phyloP scores from a whole-genome alignment of 2,329 filamentous ascomycete genomes.

The Colletotrichum sp. region DNA sequence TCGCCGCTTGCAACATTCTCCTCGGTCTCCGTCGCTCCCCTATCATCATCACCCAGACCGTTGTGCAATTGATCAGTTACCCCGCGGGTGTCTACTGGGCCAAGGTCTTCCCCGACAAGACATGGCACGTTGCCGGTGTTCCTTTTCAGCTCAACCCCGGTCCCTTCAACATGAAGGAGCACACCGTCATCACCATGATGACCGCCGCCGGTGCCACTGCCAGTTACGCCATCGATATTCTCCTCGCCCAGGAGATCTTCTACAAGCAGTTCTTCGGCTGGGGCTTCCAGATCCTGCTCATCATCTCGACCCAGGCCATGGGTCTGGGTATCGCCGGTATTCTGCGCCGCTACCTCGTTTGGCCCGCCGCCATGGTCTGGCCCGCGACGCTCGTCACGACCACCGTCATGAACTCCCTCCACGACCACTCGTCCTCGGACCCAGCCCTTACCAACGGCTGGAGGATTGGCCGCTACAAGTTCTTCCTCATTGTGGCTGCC shows the following conservation, averaged over 20 bases:
- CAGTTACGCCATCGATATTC: conserved; percentile 45
- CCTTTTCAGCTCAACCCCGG: conserved; percentile 42
- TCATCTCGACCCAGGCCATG: conserved; percentile 59
- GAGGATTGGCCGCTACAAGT: conserved; percentile 66
- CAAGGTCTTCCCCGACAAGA: conserved; percentile 32
- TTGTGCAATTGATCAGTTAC: conserved; percentile 60
- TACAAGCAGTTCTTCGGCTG: conserved; percentile 53
- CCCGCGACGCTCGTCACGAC: conserved; percentile 59
- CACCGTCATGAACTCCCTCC: conserved; percentile 54
- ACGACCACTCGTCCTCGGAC: conserved; percentile 50
- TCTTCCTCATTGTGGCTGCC: conserved; percentile 63
- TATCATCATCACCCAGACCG: conserved; percentile 56
- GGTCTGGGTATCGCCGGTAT: conserved; percentile 64
- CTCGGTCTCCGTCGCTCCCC: conserved; percentile 55
- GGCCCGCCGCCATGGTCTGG: conserved; percentile 64
- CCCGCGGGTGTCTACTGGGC: conserved; percentile 44
- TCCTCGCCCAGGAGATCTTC: conserved; percentile 48
- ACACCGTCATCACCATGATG: conserved; percentile 54
- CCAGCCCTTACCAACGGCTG: conserved; percentile 62
- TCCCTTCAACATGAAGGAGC: conserved; percentile 51
- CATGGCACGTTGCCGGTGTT: conserved; percentile 34
- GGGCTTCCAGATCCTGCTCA: conserved; percentile 59
- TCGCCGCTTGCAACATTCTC: conserved; percentile 61
- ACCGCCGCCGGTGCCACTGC: conserved; percentile 38
- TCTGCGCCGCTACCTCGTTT: conserved; percentile 57